A percentile compares a stretch with the other conserved stretches of the same genome.
Evolutionary conservation across 2,329 filamentous ascomycete species (phyloP).

Genomic region (Sclerotinia borealis): DNA sequence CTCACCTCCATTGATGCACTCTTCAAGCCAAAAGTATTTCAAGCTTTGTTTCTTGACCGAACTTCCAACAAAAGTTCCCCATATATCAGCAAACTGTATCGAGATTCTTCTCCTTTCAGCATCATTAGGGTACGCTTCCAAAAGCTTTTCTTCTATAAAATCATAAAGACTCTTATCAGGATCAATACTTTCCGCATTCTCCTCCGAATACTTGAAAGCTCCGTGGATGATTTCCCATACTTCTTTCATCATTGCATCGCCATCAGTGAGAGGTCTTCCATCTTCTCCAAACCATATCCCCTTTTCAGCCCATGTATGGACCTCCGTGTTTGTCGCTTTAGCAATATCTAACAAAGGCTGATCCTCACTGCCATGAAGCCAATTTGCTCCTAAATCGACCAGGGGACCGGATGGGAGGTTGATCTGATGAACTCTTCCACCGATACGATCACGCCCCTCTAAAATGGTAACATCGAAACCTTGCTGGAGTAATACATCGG

Average conservation of each 20-base stretch:
- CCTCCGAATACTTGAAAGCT: constrained; percentile 48
- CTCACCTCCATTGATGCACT: constrained; percentile 47
- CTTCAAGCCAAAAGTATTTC: constrained; percentile 52
- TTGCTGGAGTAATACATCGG: constrained; percentile 47
- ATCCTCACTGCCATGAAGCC: constrained; percentile 31
- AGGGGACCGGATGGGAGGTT: constrained; percentile 25
- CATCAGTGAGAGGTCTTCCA: constrained; percentile 36
- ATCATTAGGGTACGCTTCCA: constrained; percentile 36
- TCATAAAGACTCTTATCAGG: constrained; percentile 43
- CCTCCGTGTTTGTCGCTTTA: constrained; percentile 41
- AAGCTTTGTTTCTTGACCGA: constrained; percentile 45
- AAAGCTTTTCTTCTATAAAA: constrained; percentile 46
- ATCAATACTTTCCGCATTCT: constrained; percentile 43
- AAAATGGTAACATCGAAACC: constrained; percentile 52
- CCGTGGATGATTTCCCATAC: constrained; percentile 49
- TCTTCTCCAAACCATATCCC: constrained; percentile 37
- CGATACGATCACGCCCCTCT: constrained; percentile 49
- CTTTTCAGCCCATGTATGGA: constrained; percentile 42
- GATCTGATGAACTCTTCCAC: constrained; percentile 36
- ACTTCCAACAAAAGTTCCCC: constrained; percentile 50
- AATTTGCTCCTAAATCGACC: constrained; percentile 30
- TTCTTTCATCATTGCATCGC: constrained; percentile 31
- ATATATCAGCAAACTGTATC: constrained; percentile 37
- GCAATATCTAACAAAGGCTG: constrained; percentile 50
- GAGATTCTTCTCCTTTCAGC: constrained; percentile 34